These are phyloP conservation scores for Lepidium campestre DNA, from an alignment of 441 rosid species.

Conservation along the genomic window DNA sequence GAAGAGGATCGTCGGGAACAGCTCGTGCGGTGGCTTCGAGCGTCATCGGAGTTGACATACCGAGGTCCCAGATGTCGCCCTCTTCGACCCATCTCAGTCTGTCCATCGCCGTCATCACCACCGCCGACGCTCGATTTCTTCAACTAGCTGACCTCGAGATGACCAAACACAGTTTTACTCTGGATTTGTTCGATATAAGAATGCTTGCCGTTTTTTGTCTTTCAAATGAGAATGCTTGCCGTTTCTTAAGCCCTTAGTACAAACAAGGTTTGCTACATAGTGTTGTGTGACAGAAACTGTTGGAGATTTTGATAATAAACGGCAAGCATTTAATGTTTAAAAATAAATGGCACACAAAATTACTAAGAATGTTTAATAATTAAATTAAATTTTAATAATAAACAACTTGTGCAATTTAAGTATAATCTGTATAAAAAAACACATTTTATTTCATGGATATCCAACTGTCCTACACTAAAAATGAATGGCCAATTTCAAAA, in stretches of 20 bases:
- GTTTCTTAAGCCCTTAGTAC: no score
- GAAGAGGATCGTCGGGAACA: slow-evolving; percentile 58
- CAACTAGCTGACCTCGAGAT: slow-evolving; percentile 18
- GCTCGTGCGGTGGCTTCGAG: slow-evolving; percentile 71
- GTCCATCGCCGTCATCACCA: slow-evolving; percentile 40
- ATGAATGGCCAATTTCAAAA: not conserved
- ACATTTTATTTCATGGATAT: not conserved
- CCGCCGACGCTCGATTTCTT: slow-evolving; percentile 7
- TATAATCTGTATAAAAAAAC: not conserved
- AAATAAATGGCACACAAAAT: no score
- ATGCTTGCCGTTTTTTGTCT: not conserved
- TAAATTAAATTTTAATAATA: not conserved
- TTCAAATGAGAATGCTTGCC: not conserved
- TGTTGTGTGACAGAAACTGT: no score
- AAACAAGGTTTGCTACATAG: no score
- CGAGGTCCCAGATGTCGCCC: slow-evolving; percentile 80
- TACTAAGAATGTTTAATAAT: not conserved
- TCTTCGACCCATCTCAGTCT: slow-evolving; percentile 76
- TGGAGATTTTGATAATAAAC: no score
- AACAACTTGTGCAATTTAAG: not conserved
- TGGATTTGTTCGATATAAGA: not conserved
- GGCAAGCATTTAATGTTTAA: no score
- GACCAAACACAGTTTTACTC: slow-evolving; percentile 15
- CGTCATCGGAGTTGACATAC: slow-evolving; percentile 63
- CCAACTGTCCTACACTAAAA: not conserved